A percentile compares a stretch with the other conserved stretches of the same genome.
phyloP scores from a whole-genome alignment of 1,284 basidiomycete genomes.

The Laetiporus sulphureus region DNA sequence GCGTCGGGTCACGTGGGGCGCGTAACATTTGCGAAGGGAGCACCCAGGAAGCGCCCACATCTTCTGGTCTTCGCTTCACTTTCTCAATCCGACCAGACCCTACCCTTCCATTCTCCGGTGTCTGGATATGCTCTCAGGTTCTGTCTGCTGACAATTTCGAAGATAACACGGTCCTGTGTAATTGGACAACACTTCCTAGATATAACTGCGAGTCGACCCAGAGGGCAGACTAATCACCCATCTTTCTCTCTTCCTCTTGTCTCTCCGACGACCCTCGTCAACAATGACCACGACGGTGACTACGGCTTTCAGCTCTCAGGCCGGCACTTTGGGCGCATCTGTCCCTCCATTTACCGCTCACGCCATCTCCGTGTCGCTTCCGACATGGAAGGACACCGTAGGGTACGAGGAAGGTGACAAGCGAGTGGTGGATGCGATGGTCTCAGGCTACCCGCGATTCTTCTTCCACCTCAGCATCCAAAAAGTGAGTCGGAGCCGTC shows the following conservation, averaged over 20 bases:
- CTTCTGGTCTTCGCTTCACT: neutral
- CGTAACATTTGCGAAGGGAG: too few relatives aligned
- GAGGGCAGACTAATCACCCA: too few relatives aligned
- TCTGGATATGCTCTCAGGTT: too few relatives aligned
- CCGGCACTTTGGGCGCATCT: slow-evolving; percentile 39
- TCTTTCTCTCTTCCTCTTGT: neutral
- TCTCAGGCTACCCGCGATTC: slow-evolving; percentile 95
- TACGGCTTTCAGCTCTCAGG: slow-evolving; percentile 7
- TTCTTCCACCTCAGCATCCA: slow-evolving; percentile 89
- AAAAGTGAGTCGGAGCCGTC: slow-evolving; percentile 52
- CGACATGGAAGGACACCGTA: slow-evolving; percentile 90
- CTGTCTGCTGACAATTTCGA: too few relatives aligned
- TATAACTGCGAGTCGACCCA: too few relatives aligned
- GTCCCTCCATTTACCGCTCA: slow-evolving; percentile 73
- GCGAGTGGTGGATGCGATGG: slow-evolving; percentile 78
- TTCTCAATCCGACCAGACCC: neutral
- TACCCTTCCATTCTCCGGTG: too few relatives aligned
- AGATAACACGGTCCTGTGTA: too few relatives aligned
- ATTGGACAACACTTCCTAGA: too few relatives aligned
- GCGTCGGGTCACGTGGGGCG: too few relatives aligned
- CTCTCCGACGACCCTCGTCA: neutral
- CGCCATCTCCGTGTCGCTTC: slow-evolving; percentile 96
- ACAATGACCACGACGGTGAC: slow-evolving; percentile 16
- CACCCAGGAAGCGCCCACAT: too few relatives aligned
- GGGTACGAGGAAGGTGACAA: slow-evolving; percentile 93